Evolutionary conservation across 2,329 filamentous ascomycete genomes (phyloP), one percentile per base, ranked within the genome.

Genomic region (Coleophoma crateriformis): DNA sequence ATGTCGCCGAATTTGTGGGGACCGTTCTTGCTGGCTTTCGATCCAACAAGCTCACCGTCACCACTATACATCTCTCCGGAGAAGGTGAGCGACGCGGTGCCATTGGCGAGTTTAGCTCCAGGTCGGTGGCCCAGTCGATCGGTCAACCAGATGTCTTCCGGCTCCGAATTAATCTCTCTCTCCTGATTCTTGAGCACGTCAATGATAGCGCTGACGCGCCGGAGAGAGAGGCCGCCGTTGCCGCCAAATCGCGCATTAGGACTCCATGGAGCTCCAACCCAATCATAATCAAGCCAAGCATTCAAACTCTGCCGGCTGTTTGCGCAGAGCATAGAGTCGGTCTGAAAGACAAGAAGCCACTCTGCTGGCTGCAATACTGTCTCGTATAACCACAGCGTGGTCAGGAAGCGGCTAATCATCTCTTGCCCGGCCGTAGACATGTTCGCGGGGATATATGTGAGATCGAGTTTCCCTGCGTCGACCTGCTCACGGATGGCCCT

Each of bases 101-200:
- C 75, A 58, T 79, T 79, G 39, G 78, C 78, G 44, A 80, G 67
- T 47, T 68, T 70, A 13, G 71, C 68, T 2, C 69, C 67, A 0
- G 75, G 77, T 2, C 71, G 68, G 54, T 76, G 68, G n/a, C 69
- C 73, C 11, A 82, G 65, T 1, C 77, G 70, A 54, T 77, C 71
- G 2, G 74, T 71, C 13, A 81, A 67, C 78, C 78, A 82, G 20
- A 79, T 72, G 54, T 81, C 78, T 61, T 81, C 78, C 27, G 77
- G 72, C 45, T 77, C 72, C 7, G 67, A 68, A 52, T 67, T 63
- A 41, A 70, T 61, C 15, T 60, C 59, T 3, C 78, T 71, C 32
- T 67, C 58, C 61, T 81, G 73, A 46, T 74, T 67, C 35, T 68
- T 65, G 40, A 81, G 67, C 3, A 81, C 62, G n/a, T 77, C 70